Percentiles rank a stretch among this genome's conserved stretches.
Conservation (phyloP, 495 filamentous ascomycete genomes). For the Astrothelium subdiscretum region DNA sequence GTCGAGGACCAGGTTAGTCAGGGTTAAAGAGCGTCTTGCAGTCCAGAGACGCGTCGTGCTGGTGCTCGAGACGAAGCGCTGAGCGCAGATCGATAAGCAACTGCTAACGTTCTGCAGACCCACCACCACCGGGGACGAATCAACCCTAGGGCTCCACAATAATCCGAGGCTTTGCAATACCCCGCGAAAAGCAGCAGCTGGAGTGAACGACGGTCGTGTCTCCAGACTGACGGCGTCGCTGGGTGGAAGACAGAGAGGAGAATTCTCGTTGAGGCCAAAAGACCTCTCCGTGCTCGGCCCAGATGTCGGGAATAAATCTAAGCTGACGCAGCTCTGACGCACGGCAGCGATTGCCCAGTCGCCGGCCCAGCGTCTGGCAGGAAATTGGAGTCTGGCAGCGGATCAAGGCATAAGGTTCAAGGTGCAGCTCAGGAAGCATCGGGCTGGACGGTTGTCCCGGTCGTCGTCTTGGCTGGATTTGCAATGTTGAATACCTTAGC, state of each 20-base stretch:
- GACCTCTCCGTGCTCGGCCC: not conserved
- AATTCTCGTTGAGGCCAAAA: not conserved
- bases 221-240: not conserved
- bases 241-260: not conserved
- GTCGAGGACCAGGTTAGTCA: not conserved
- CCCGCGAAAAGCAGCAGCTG: not conserved
- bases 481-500: too few species aligned
- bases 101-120: not conserved
- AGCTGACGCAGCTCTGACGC: conserved; percentile 1
- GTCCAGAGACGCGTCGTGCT: not conserved
- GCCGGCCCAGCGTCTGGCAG: not conserved
- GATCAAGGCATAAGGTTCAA: not conserved
- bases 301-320: not conserved
- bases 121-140: not conserved
- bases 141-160: not conserved
- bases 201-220: not conserved
- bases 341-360: not conserved
- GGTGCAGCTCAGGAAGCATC: not conserved
- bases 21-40: not conserved
- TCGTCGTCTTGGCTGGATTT: too few species aligned
- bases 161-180: not conserved
- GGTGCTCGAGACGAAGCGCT: not conserved
- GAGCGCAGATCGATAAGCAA: not conserved
- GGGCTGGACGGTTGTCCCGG: too few species aligned
- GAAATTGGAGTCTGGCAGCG: not conserved